Evolutionary conservation across 306 rosid species (phyloP), one percentile per base, ranked within the genome.

Genomic region (Casuarina cunninghamiana): DNA sequence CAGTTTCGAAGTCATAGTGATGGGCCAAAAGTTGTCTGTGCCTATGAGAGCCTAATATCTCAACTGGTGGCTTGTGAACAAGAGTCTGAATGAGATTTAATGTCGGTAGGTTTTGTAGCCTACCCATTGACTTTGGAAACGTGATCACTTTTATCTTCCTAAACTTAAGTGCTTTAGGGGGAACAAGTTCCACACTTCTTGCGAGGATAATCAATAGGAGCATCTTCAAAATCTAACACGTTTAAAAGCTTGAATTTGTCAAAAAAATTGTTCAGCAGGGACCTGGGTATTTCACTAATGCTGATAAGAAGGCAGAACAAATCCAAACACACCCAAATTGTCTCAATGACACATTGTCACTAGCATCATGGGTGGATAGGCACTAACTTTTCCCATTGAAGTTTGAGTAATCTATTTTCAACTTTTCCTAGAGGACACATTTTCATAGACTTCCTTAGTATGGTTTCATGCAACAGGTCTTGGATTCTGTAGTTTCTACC

Each of bases 21-120:
- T 78, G 62, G 13, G 76, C 72, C 19, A 63, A n/a, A 44, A 80
- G 71, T 32, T 62, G 69, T 37, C 69, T 37, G 19, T 11, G 69
- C 44, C 37, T 62, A 35, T 62, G 37, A 37, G 37, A 19, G 43
- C 43, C 6, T 11, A 62, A 37, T 62, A 62, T 62, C 10, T 2
- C 21, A 62, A 35, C 37, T 37, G 69, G 69, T 12, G 37, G 19
- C 45, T 62, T 44, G 12, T 10, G 69, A 16, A 62, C 44, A 4
- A 10, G 69, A 13, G 69, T 62, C 11, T 62, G 43, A 42, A 62
- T 15, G 17, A 62, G 15, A 62, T 62, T 37, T 62, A 37, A 62
- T 37, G 69, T 62, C 69, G 35, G 45, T 37, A 62, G 69, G 69
- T 62, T 62, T 17, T 62, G 69, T 62, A 62, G 69, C 69, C n/a